A percentile compares a stretch with the other conserved stretches of the same genome.
phyloP scores from a whole-genome alignment of 2,329 filamentous ascomycete genomes.

The Calonectria honghensis region DNA sequence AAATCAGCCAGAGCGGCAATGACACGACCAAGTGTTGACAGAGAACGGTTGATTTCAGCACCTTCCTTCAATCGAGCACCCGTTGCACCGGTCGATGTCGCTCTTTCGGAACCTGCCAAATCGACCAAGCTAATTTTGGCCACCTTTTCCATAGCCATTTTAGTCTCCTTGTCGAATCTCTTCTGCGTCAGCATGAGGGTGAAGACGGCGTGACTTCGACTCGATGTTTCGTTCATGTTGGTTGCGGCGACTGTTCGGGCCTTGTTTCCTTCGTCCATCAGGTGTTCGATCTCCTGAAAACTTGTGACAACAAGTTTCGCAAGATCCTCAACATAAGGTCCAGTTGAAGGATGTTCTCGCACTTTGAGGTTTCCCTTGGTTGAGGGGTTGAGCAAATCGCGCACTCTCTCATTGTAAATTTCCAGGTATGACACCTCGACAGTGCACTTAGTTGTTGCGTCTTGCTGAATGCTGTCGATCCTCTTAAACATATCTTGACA shows the following conservation, averaged over 20 bases:
- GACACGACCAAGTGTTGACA: conserved; percentile 96
- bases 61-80: conserved; percentile 97
- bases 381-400: conserved; percentile 94
- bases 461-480: conserved; percentile 81
- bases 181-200: conserved; percentile 97
- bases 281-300: conserved; percentile 95
- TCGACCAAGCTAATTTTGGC: conserved; percentile 99
- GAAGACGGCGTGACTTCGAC: conserved; percentile 98
- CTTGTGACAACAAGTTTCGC: conserved; percentile 95
- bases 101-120: conserved; percentile 97
- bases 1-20: conserved; percentile 96
- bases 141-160: conserved; percentile 98
- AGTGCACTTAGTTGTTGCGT: conserved; percentile 88
- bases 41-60: conserved; percentile 97
- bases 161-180: conserved; percentile 90
- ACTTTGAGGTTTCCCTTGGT: conserved; percentile 98
- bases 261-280: conserved; percentile 99
- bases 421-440: conserved; percentile 99
- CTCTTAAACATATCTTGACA: conserved; percentile 98
- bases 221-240: conserved; percentile 99
- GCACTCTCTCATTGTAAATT: conserved; percentile 98
- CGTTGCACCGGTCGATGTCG: conserved; percentile 96
- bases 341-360: conserved; percentile 96
- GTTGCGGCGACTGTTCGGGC: conserved; percentile 97
- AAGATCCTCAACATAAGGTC: conserved; percentile 98